Conservation (phyloP, 441 rosid genomes). For the Aleurites moluccanus region DNA sequence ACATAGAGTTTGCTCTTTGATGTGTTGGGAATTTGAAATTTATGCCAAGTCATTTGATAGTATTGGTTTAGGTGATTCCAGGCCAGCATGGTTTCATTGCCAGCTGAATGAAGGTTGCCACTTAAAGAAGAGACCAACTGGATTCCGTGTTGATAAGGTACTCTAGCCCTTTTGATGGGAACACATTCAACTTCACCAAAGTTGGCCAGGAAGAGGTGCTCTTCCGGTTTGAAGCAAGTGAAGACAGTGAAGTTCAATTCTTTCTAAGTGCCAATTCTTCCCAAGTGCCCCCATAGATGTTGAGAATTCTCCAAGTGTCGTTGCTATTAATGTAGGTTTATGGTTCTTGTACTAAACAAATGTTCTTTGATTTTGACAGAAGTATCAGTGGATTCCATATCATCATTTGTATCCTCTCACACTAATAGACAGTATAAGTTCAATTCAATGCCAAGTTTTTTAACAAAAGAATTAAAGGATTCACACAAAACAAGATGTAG, state of each 20-base stretch:
- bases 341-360: not conserved
- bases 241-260: constrained; percentile 67
- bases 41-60: constrained; percentile 2
- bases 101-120: constrained; percentile 96
- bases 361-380: not conserved
- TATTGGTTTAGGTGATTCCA: constrained; percentile 65
- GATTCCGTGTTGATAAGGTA: constrained; percentile 85
- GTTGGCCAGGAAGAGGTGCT: constrained; percentile 95
- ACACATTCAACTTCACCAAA: constrained; percentile 89
- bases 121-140: constrained; percentile 94
- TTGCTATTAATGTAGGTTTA: constrained; percentile 79
- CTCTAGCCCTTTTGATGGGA: constrained; percentile 86
- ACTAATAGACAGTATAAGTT: too few species aligned
- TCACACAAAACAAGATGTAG: not conserved
- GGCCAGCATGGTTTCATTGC: constrained; percentile 75
- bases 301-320: constrained; percentile 78
- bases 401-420: too few species aligned
- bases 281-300: constrained; percentile 66
- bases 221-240: constrained; percentile 80
- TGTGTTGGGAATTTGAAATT: constrained; percentile 12
- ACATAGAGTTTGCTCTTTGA: not conserved
- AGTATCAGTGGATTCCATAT: too few species aligned
- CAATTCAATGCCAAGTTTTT: too few species aligned
- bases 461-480: too few species aligned
- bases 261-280: too few species aligned